phyloP scores from a whole-genome alignment of 306 rosid species.

The Malus sylvestris region DNA sequence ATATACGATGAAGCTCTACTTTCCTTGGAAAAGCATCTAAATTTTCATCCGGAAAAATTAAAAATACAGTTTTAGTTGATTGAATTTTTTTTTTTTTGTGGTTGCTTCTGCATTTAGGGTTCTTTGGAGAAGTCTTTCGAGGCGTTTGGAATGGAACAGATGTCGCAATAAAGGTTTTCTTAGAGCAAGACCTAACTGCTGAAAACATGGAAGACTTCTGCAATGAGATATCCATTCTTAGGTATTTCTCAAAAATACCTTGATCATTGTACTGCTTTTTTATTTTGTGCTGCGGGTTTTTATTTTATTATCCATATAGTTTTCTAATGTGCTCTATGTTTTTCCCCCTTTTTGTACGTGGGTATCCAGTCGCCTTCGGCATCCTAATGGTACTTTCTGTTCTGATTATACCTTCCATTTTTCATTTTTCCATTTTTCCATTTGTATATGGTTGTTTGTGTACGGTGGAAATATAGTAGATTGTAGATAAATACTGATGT shows the following conservation, averaged over 20 bases:
- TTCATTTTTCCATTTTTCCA: constrained; percentile 7
- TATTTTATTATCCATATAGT: constrained; percentile 15
- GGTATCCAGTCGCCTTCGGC: constrained; percentile 83
- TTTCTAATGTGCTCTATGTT: constrained; percentile 32
- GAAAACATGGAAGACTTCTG: constrained; percentile 99
- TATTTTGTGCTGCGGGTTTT: neutral
- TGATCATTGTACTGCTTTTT: neutral
- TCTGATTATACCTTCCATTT: constrained; percentile 13
- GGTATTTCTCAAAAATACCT: constrained; percentile 33
- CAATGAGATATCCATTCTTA: constrained; percentile 92
- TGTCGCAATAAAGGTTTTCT: constrained; percentile 92
- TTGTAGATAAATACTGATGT: neutral
- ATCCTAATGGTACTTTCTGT: constrained; percentile 78
- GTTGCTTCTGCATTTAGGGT: constrained; percentile 44
- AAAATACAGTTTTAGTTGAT: neutral
- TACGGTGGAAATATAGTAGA: constrained; percentile 3
- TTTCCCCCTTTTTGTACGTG: constrained; percentile 13
- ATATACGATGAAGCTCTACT: neutral
- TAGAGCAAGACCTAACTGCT: constrained; percentile 90
- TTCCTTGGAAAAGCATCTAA: neutral
- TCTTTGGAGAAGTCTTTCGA: constrained; percentile 97
- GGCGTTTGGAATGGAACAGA: constrained; percentile 97
- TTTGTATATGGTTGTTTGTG: constrained; percentile 9
- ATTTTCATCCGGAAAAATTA: neutral
- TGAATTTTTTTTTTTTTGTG: neutral